Evolutionary conservation across 2,329 filamentous ascomycete species (phyloP).

Genomic region (Pezicula rhizophila): DNA sequence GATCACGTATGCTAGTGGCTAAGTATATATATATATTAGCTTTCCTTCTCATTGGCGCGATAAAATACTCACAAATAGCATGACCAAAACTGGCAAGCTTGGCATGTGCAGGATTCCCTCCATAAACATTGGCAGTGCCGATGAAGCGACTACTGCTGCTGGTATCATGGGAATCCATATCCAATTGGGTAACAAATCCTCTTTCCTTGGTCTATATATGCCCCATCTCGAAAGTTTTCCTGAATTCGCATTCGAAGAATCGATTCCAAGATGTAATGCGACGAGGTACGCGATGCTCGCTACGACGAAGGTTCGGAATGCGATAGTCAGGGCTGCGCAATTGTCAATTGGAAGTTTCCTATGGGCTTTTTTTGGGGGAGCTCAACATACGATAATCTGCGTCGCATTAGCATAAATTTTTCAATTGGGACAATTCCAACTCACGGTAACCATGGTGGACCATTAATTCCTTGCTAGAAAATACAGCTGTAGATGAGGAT

Average conservation of each 20-base stretch:
- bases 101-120: slow-evolving; percentile 21
- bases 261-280: slow-evolving; percentile 3
- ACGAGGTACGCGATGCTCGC: slow-evolving; percentile 9
- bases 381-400: slow-evolving; percentile 17
- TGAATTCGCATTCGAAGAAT: background rate
- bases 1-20: slow-evolving; percentile 18
- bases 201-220: slow-evolving; percentile 7
- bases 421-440: background rate
- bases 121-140: slow-evolving; percentile 18
- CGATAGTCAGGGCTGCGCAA: slow-evolving; percentile 15
- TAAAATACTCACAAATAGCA: slow-evolving; percentile 20
- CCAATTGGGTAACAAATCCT: slow-evolving; percentile 3
- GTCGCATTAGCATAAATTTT: slow-evolving; percentile 6
- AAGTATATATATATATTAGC: slow-evolving; percentile 1
- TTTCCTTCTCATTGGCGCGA: background rate
- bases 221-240: slow-evolving; percentile 3
- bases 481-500: slow-evolving; percentile 13
- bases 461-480: slow-evolving; percentile 16
- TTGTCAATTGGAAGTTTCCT: background rate
- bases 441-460: slow-evolving; percentile 16
- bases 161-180: slow-evolving; percentile 15
- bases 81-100: slow-evolving; percentile 20
- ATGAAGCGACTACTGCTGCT: slow-evolving; percentile 15
- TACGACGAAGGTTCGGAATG: slow-evolving; percentile 11
- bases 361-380: background rate